Base-by-base conservation (phyloP, 2,329 filamentous ascomycete genomes). In the Madurella mycetomatis region DNA sequence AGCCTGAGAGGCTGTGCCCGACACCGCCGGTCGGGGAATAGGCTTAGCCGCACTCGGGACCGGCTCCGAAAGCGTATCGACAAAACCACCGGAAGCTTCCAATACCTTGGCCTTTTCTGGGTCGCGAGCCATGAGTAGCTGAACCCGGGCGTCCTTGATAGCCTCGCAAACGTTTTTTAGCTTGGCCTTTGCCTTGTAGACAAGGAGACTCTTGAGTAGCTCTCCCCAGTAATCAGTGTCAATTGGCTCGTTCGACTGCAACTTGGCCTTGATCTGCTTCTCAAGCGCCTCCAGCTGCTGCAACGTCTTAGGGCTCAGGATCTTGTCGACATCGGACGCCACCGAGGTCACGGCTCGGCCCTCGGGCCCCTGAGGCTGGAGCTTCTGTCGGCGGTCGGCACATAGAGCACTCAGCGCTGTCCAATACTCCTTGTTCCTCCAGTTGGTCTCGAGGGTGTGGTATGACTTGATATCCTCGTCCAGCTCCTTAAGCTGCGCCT, bases 151-250 rank as follows among this genome's bases (percentile, higher is more conserved):
- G 53, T 84, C 82, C 58, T 87, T 80, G 58, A 96, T 88, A 12
- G 83, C 83, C 60, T 89, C 84, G 61, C 86, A 92, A 15, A 96
- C 85, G 58, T 83, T 85, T 61, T 84, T 85, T 50, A 99, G 73
- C 69, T 87, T 90, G 2, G 91, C 90, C 69, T 89, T 91, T 34
- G 94, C 90, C 73, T 97, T 97, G 85, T 90, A 96, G 1, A 96
- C 84, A 7, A 88, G 78, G 59, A 99, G 75, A 67, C 86, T 95
- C 61, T 86, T 85, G 57, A 99, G 77, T 15, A 99, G 77, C 67
- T 96, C 90, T 67, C 95, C 90, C 94, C 94, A 99, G 70, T 97
- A 99, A 72, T 99, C 94, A 2, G 88, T 90, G 70, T 99, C 94
- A 61, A 99, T 92, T 40, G 89, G 86, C 66, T 96, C 92, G 67